Conservation (phyloP, 2,329 filamentous ascomycete genomes). For the Hawksworthiomyces lignivorus region DNA sequence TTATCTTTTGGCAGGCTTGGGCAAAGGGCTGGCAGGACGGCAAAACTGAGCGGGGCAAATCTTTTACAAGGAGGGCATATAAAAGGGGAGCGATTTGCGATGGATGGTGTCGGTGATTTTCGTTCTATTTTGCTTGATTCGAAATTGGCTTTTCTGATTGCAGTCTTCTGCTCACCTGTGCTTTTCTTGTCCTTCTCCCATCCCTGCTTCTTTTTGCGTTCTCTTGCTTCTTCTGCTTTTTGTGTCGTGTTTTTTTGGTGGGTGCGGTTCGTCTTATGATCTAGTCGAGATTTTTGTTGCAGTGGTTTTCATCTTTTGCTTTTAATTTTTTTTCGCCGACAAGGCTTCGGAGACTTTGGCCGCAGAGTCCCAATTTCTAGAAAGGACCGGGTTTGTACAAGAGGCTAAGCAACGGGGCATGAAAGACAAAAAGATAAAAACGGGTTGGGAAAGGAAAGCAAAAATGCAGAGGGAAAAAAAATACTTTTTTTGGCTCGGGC, state of each 20-base stretch:
- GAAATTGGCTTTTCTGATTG: conserved; percentile 11
- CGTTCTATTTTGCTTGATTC: conserved; percentile 9
- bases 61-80: conserved; percentile 10
- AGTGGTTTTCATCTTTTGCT: conserved; percentile 12
- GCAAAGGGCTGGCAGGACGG: conserved; percentile 15
- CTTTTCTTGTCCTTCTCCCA: no score
- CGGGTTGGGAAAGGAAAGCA: conserved; percentile 4
- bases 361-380: neutral
- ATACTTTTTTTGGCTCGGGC: conserved; percentile 6
- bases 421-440: neutral
- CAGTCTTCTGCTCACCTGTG: no score
- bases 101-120: conserved; percentile 17
- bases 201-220: conserved; percentile 9
- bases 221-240: conserved; percentile 11
- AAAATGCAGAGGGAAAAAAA: neutral
- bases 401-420: neutral
- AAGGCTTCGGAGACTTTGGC: no score
- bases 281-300: neutral
- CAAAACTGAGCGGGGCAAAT: conserved; percentile 15
- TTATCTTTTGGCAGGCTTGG: conserved; percentile 13
- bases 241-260: conserved; percentile 1
- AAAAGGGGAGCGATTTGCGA: conserved; percentile 15
- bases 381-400: neutral
- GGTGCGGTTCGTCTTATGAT: no score
- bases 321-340: neutral